A percentile compares a stretch with the other conserved stretches of the same genome.
These are phyloP conservation scores for Fraxinus xanthoxyloides DNA, from an alignment of 305 asterid species.

Conservation along the genomic window DNA sequence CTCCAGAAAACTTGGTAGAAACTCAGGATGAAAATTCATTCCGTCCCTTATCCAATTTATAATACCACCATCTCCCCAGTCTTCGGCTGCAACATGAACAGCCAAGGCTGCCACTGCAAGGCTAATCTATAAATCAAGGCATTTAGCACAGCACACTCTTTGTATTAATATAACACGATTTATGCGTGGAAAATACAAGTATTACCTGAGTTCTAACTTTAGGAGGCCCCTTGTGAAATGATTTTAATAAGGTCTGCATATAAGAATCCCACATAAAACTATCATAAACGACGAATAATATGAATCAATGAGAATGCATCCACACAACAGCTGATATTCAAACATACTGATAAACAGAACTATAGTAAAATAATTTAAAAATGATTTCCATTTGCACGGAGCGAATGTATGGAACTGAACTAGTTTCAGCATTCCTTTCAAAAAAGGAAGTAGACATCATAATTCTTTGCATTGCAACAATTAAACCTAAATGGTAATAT, in stretches of 20 bases:
- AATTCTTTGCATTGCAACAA: not conserved
- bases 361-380: conserved; percentile 5
- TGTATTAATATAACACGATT: conserved; percentile 20
- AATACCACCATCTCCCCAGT: conserved; percentile 97
- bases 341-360: not conserved
- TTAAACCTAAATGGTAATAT: conserved; percentile 16
- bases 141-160: conserved; percentile 40
- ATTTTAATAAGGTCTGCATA: conserved; percentile 83
- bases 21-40: conserved; percentile 90
- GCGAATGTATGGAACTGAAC: not conserved
- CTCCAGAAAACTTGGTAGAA: conserved; percentile 88
- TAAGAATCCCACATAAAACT: conserved; percentile 20
- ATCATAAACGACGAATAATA: conserved; percentile 19
- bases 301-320: conserved; percentile 7
- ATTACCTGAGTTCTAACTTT: conserved; percentile 97
- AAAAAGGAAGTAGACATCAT: not conserved
- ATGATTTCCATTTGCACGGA: conserved; percentile 3
- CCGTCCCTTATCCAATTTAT: conserved; percentile 82
- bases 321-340: conserved; percentile 4
- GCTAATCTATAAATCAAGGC: conserved; percentile 72
- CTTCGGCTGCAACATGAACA: conserved; percentile 88
- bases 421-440: not conserved
- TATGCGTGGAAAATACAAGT: conserved; percentile 14
- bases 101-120: conserved; percentile 99
- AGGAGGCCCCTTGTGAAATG: conserved; percentile 90